Evolutionary conservation across 345 rosid genomes (phyloP).

Genomic region (Cardamine occulta): DNA sequence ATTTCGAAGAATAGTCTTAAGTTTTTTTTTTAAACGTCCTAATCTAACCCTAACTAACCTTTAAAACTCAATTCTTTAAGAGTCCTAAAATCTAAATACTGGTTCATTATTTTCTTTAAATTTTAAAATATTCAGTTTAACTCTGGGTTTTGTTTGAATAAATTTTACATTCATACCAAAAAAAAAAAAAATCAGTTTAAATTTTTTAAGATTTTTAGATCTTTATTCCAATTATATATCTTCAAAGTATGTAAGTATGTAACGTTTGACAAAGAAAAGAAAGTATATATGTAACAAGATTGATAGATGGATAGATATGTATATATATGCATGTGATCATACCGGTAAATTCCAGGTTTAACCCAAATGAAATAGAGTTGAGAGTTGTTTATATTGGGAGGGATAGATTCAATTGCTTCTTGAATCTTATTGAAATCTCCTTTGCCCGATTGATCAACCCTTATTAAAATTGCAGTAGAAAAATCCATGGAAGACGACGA

Average conservation of each 20-base stretch:
- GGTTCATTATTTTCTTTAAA: no score
- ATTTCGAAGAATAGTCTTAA: neutral
- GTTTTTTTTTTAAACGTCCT: neutral
- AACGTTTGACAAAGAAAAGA: neutral
- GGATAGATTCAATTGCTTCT: slow-evolving; percentile 69
- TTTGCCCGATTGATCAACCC: slow-evolving; percentile 72
- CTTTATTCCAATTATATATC: neutral
- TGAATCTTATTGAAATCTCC: slow-evolving; percentile 70
- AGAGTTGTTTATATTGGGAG: slow-evolving; percentile 49
- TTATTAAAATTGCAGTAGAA: slow-evolving; percentile 53
- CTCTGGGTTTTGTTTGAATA: no score
- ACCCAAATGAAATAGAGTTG: slow-evolving; percentile 58
- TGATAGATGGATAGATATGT: no score
- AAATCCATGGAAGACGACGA: slow-evolving; percentile 32
- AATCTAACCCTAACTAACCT: neutral
- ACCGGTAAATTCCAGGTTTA: slow-evolving; percentile 78
- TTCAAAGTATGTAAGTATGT: neutral
- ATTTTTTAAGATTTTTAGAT: neutral
- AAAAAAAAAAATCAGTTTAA: no score
- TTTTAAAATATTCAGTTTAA: neutral
- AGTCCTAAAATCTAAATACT: neutral
- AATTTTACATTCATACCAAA: no score
- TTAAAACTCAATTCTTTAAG: neutral
- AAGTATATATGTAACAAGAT: neutral
- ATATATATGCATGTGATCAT: neutral